Evolutionary conservation across 2,329 filamentous ascomycete genomes (phyloP).

Genomic region (Colletotrichum lentis): DNA sequence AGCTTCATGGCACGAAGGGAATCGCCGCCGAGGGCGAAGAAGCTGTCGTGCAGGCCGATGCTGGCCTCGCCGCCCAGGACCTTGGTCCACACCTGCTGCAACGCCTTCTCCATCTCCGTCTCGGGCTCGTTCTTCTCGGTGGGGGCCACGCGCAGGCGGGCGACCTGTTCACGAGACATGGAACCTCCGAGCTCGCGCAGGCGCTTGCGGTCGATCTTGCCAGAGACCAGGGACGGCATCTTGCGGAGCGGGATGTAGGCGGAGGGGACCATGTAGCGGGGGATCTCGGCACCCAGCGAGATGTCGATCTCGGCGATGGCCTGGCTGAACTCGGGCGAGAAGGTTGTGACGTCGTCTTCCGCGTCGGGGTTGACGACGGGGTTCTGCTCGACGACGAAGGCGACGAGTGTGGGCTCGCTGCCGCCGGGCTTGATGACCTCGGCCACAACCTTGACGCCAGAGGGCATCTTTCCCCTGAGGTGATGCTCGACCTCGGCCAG

Average conservation of each 20-base stretch:
- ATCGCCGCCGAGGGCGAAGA: conserved; percentile 60
- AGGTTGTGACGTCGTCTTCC: conserved; percentile 42
- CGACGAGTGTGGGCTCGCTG: conserved; percentile 56
- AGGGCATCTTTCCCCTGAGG: conserved; percentile 55
- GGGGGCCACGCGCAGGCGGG: conserved; percentile 45
- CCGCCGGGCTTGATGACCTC: conserved; percentile 59
- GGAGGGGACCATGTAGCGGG: conserved; percentile 59
- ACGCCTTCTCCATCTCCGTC: conserved; percentile 50
- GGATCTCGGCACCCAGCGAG: conserved; percentile 48
- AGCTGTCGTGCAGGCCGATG: conserved; percentile 52
- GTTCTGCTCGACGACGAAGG: conserved; percentile 52
- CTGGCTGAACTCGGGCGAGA: conserved; percentile 46
- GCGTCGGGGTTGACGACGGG: conserved; percentile 40
- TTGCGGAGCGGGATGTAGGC: conserved; percentile 55
- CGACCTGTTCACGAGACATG: conserved; percentile 53
- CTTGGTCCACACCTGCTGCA: conserved; percentile 50
- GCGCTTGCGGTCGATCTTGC: conserved; percentile 59
- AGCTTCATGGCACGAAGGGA: conserved; percentile 62
- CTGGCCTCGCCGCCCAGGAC: conserved; percentile 49
- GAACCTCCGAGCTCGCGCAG: conserved; percentile 55
- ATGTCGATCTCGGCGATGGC: conserved; percentile 46
- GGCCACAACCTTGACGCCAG: conserved; percentile 54
- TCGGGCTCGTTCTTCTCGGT: conserved; percentile 49
- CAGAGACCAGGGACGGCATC: conserved; percentile 59
- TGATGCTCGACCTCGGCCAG: conserved; percentile 63